Evolutionary conservation across 371 early-diverging fungal species (phyloP).

Genomic region (Fennellomyces sp.): DNA sequence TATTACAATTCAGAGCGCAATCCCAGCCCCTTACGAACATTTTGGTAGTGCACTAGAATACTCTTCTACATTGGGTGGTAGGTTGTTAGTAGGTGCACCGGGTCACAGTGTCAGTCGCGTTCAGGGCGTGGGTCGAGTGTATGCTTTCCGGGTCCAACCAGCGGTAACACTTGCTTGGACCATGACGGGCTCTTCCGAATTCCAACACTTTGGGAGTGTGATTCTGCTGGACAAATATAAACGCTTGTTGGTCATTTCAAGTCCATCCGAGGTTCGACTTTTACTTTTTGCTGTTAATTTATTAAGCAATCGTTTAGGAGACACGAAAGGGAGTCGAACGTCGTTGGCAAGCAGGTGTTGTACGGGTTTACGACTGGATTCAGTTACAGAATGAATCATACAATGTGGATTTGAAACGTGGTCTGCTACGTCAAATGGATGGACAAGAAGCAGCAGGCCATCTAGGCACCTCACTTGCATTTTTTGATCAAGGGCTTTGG

Average conservation of each 20-base stretch:
- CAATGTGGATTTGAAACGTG: slow-evolving; percentile 12
- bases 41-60: slow-evolving; percentile 34
- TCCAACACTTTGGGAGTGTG: slow-evolving; percentile 50
- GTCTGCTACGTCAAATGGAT: slow-evolving; percentile 19
- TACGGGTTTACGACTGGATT: slow-evolving; percentile 34
- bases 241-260: slow-evolving; percentile 26
- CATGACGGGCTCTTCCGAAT: slow-evolving; percentile 37
- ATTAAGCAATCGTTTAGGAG: background rate
- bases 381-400: background rate
- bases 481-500: slow-evolving; percentile 35
- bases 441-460: slow-evolving; percentile 45
- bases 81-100: slow-evolving; percentile 35
- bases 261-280: slow-evolving; percentile 36
- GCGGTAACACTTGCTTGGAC: slow-evolving; percentile 21
- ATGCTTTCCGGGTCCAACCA: slow-evolving; percentile 28
- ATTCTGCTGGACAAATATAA: background rate
- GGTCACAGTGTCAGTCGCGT: slow-evolving; percentile 16
- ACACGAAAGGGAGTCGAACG: slow-evolving; percentile 15
- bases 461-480: slow-evolving; percentile 38
- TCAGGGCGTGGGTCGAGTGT: slow-evolving; percentile 42
- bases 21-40: slow-evolving; percentile 27
- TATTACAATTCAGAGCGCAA: slow-evolving; percentile 21
- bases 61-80: background rate
- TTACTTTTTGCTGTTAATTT: background rate
- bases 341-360: slow-evolving; percentile 48